A percentile compares a stretch with the other conserved stretches of the same genome.
Evolutionary conservation across 371 early-diverging fungal genomes (phyloP).

Genomic region (Catenaria anguillulae): DNA sequence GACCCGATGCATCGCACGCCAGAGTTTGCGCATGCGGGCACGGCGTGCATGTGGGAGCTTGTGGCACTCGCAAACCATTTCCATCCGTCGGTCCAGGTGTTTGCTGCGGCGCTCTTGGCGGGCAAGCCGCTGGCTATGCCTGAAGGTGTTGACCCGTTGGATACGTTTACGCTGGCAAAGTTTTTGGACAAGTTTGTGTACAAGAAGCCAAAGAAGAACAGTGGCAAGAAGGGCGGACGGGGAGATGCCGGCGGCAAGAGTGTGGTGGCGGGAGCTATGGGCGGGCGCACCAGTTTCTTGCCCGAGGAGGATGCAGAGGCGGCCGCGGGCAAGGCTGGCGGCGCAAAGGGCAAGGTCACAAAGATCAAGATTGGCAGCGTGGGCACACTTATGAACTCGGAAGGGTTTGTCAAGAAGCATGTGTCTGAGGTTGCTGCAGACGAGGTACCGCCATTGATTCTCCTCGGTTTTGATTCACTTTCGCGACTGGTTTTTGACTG

Average conservation of each 20-base stretch:
- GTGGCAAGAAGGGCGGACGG: too few relatives aligned
- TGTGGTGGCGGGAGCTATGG: too few relatives aligned
- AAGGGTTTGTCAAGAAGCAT: constrained; percentile 40
- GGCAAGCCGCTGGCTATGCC: constrained; percentile 38
- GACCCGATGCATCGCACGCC: constrained; percentile 83
- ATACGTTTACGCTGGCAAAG: constrained; percentile 75
- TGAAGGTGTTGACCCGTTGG: constrained; percentile 57
- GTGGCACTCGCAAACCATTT: constrained; percentile 62
- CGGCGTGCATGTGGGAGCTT: constrained; percentile 80
- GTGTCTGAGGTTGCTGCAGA: constrained; percentile 43
- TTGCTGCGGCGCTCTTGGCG: constrained; percentile 50
- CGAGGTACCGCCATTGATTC: constrained; percentile 24
- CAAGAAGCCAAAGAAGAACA: constrained; percentile 77
- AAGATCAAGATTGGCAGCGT: constrained; percentile 25
- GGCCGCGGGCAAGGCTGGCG: constrained; percentile 37
- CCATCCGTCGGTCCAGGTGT: constrained; percentile 80
- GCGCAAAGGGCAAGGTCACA: too few relatives aligned
- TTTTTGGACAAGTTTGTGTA: constrained; percentile 91
- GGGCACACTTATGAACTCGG: constrained; percentile 36
- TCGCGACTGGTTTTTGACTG: not conserved
- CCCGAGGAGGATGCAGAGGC: constrained; percentile 7
- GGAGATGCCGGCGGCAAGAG: constrained; percentile 14
- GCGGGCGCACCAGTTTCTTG: not conserved
- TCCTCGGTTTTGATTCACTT: constrained; percentile 6
- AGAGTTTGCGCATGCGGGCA: constrained; percentile 58